Percentiles rank a stretch among this genome's conserved stretches.
phyloP scores from a whole-genome alignment of 345 rosid genomes.

The Eucalyptus sp. region DNA sequence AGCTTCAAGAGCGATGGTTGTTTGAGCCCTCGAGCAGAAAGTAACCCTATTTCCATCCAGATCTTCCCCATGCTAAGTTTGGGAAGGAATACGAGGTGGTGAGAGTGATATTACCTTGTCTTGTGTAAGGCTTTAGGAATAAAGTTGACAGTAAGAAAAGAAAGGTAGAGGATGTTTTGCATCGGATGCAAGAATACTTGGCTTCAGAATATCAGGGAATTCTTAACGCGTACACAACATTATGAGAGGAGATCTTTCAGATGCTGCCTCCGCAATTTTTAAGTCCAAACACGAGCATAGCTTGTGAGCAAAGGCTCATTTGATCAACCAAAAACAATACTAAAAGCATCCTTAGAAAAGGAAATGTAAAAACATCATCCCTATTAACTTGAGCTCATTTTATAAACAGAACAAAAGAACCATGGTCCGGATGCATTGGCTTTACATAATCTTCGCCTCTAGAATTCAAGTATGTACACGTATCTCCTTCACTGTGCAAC shows the following conservation, averaged over 20 bases:
- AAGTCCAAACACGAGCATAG: background rate
- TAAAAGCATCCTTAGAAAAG: background rate
- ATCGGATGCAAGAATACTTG: background rate
- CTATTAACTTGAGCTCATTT: background rate
- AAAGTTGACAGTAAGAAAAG: background rate
- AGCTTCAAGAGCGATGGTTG: conserved; percentile 64
- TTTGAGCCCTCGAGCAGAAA: conserved; percentile 74
- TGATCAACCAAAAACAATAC: background rate
- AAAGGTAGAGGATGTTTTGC: background rate
- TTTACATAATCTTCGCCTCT: background rate
- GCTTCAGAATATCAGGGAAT: background rate
- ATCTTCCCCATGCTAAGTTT: conserved; percentile 47
- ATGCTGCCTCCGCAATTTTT: background rate
- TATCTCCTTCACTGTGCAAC: background rate
- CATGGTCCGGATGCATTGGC: background rate
- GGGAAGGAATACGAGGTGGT: background rate
- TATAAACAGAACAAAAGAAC: background rate
- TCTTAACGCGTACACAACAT: background rate
- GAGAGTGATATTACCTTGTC: background rate
- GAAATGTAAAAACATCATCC: background rate
- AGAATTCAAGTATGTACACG: background rate
- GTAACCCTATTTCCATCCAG: conserved; percentile 51
- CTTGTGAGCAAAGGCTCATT: background rate
- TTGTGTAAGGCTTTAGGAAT: background rate
- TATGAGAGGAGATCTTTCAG: background rate